Evolutionary conservation across 2,329 filamentous ascomycete species (phyloP), one percentile per base, ranked within the genome.

Genomic region (Fusarium sp.): DNA sequence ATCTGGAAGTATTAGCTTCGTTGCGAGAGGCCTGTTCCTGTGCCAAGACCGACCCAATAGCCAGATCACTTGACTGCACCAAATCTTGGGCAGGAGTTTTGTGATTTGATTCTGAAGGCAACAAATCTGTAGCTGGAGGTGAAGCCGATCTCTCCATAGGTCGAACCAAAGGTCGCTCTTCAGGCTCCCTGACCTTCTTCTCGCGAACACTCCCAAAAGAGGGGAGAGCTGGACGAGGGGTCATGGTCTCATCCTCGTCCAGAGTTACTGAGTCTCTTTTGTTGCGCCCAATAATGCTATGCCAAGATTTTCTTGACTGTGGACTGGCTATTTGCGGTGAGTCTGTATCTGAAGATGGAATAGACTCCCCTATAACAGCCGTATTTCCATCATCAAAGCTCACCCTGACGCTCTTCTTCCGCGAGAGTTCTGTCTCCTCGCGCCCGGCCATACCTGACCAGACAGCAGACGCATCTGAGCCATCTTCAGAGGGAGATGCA

Each of bases 311-410:
- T 74, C 80, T 74, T 79, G 82, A 50, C 83, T 88, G 69, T 45
- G 78, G 62, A 60, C 75, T 76, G 79, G 82, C 70, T 5, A 82
- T 59, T 26, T 83, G 68, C 8, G 85, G 81, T 2, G 85, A 84
- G 13, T 85, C 85, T 3, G 80, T 74, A 50, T 84, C 81, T 5
- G 81, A 76, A 8, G 80, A 73, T 15, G 81, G 77, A 13, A 82
- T 82, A 15, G 86, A 81, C 58, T 89, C 85, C 12, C 87, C 88
- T 28, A 89, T 85, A 5, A 90, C 83, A 15, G 88, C 83, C 14
- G 86, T 88, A n/a, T 83, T 86, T 39, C 88, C 87, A 56, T 94
- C 92, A 72, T 94, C 92, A 78, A 95, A 98, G 82, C 94, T 98
- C 52, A 95, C 93, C 30, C 93, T 87, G 3, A 89, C 89, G 44